Evolutionary conservation across 2,329 filamentous ascomycete species (phyloP).

Genomic region (Ophiosphaerella korrae): DNA sequence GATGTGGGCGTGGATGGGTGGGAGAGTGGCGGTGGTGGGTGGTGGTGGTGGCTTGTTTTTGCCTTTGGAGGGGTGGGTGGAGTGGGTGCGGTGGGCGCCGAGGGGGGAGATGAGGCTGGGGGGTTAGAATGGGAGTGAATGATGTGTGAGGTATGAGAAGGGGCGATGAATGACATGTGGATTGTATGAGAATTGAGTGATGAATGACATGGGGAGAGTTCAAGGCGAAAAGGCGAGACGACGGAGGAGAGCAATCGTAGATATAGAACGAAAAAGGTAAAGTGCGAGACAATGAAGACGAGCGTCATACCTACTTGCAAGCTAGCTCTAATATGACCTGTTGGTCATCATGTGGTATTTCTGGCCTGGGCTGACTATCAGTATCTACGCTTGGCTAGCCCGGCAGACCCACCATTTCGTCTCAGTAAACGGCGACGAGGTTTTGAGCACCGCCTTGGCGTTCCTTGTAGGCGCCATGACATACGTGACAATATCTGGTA

Average conservation of each 20-base stretch:
- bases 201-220: constrained; percentile 1
- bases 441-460: constrained; percentile 63
- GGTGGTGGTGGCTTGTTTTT: constrained; percentile 31
- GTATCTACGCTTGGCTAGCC: not conserved
- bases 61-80: constrained; percentile 62
- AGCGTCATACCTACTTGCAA: constrained; percentile 60
- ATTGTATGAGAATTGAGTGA: constrained; percentile 1
- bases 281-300: not conserved
- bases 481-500: not conserved
- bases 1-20: constrained; percentile 57
- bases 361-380: constrained; percentile 58
- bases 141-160: too few species aligned
- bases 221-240: not conserved
- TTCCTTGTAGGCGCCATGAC: constrained; percentile 36
- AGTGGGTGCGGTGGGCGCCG: constrained; percentile 64
- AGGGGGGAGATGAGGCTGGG: constrained; percentile 67
- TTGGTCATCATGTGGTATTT: constrained; percentile 63
- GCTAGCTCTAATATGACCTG: constrained; percentile 69
- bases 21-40: constrained; percentile 42
- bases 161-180: not conserved
- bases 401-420: constrained; percentile 60
- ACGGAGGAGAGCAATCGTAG: too few species aligned
- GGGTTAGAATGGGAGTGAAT: too few species aligned
- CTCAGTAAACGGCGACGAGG: constrained; percentile 68
- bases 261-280: too few species aligned